These are phyloP conservation scores for Leucoagaricus sp. DNA, from an alignment of 1,284 basidiomycete species.

Conservation along the genomic window DNA sequence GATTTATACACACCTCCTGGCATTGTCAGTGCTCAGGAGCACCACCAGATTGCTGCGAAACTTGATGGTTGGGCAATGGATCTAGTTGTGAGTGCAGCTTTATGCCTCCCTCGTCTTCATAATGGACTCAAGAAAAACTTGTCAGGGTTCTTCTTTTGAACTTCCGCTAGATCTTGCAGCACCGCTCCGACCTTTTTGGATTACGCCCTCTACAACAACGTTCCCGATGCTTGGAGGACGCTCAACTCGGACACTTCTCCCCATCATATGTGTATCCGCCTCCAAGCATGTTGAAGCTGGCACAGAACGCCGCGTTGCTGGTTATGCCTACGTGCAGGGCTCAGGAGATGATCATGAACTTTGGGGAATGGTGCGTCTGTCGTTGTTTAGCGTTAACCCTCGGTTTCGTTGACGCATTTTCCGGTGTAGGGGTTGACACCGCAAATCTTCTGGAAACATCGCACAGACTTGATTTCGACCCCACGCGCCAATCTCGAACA, in stretches of 20 bases:
- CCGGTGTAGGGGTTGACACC: constrained; percentile 68
- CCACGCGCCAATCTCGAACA: constrained; percentile 48
- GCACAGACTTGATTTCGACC: constrained; percentile 46
- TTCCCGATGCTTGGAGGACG: constrained; percentile 38
- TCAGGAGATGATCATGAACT: constrained; percentile 89
- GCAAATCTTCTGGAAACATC: constrained; percentile 68
- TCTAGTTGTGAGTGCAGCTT: constrained; percentile 52
- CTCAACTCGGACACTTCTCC: constrained; percentile 38
- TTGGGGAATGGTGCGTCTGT: constrained; percentile 68
- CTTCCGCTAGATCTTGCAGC: constrained; percentile 29
- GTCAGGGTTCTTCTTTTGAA: constrained; percentile 37
- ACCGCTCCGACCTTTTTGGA: constrained; percentile 40
- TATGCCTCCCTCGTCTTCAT: background rate
- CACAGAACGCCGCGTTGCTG: constrained; percentile 55
- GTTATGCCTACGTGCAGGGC: constrained; percentile 84
- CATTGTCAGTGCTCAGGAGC: constrained; percentile 70
- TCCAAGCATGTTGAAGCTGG: constrained; percentile 65
- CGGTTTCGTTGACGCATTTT: background rate
- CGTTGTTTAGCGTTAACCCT: background rate
- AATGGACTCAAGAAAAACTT: background rate
- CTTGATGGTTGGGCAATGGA: constrained; percentile 68
- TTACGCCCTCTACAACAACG: constrained; percentile 35
- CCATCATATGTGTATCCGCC: constrained; percentile 79
- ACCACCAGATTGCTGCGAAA: constrained; percentile 65
- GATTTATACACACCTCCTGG: constrained; percentile 67